phyloP scores from a whole-genome alignment of 148 eudicot species.

The Amaranthus palmeri region DNA sequence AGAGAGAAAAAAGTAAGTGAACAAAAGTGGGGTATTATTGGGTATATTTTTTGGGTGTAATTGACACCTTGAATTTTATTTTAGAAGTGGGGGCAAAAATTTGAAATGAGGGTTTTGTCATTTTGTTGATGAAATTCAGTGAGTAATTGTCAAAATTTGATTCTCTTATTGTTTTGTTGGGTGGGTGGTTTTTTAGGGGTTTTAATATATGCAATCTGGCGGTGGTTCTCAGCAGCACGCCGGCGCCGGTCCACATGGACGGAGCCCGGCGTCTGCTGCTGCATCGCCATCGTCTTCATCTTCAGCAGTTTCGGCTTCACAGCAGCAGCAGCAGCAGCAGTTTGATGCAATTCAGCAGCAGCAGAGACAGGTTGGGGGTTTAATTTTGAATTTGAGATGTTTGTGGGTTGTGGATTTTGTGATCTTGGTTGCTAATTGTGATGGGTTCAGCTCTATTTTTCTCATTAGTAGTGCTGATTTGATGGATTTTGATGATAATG shows the following conservation, averaged over 20 bases:
- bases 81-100: slow-evolving; percentile 11
- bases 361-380: slow-evolving; percentile 16
- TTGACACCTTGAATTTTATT: background rate
- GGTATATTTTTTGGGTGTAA: background rate
- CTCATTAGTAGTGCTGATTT: slow-evolving; percentile 10
- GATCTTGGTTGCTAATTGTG: background rate
- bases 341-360: slow-evolving; percentile 19
- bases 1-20: slow-evolving; percentile 17
- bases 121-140: slow-evolving; percentile 14
- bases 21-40: slow-evolving; percentile 11
- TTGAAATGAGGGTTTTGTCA: slow-evolving; percentile 17
- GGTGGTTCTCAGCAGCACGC: slow-evolving; percentile 69
- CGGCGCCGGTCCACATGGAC: slow-evolving; percentile 55
- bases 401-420: background rate
- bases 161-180: slow-evolving; percentile 5
- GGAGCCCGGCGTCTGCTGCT: slow-evolving; percentile 64
- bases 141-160: slow-evolving; percentile 22
- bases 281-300: slow-evolving; percentile 87
- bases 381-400: background rate
- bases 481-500: slow-evolving; percentile 7
- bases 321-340: slow-evolving; percentile 42
- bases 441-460: background rate
- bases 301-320: slow-evolving; percentile 60
- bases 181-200: background rate
- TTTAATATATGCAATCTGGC: slow-evolving; percentile 64